Evolutionary conservation across 2,329 filamentous ascomycete genomes (phyloP).

Genomic region (Beauveria sp.): DNA sequence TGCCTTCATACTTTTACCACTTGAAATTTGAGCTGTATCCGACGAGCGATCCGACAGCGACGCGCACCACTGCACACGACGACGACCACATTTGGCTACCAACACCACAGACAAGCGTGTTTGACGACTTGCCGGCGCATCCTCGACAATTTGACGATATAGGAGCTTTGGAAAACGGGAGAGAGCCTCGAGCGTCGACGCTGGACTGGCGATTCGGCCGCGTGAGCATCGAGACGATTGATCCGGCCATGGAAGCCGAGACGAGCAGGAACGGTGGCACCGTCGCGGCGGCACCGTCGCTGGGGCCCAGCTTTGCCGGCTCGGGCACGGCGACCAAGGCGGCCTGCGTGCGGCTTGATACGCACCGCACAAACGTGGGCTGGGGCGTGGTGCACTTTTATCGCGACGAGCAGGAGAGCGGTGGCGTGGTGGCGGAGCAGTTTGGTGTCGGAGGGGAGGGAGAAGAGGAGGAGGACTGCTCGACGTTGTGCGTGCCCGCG

Average conservation of each 20-base stretch:
- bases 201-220: constrained; percentile 73
- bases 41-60: constrained; percentile 27
- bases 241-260: constrained; percentile 45
- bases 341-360: constrained; percentile 62
- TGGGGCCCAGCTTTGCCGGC: constrained; percentile 48
- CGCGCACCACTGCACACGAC: constrained; percentile 17
- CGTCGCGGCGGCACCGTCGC: constrained; percentile 41
- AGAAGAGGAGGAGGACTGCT: constrained; percentile 53
- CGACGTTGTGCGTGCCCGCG: constrained; percentile 84
- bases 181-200: too few relatives aligned
- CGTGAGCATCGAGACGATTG: constrained; percentile 74
- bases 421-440: constrained; percentile 36
- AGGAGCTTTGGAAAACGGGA: not conserved
- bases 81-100: constrained; percentile 43
- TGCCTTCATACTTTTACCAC: constrained; percentile 59
- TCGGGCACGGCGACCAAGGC: constrained; percentile 77
- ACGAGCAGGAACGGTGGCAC: constrained; percentile 25
- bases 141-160: constrained; percentile 18
- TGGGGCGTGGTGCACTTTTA: constrained; percentile 93
- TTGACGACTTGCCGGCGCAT: constrained; percentile 48
- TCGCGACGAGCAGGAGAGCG: constrained; percentile 70
- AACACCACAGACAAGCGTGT: constrained; percentile 39
- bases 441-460: constrained; percentile 14
- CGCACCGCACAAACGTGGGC: constrained; percentile 67
- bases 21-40: constrained; percentile 59